Conservation (phyloP, 805 yeast genomes). For the Saturnispora halmiae region DNA sequence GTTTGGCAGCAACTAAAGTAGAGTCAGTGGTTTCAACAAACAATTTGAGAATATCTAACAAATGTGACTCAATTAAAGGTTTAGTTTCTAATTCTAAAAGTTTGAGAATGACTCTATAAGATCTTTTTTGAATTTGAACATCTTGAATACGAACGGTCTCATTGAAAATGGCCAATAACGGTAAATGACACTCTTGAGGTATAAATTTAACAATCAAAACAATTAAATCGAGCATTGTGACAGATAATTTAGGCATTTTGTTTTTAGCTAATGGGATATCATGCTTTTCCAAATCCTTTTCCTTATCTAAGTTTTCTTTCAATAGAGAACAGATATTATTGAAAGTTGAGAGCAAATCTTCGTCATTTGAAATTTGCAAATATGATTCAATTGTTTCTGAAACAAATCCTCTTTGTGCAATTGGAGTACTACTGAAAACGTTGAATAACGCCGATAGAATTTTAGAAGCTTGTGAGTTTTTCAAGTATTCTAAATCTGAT, state of each 20-base stretch:
- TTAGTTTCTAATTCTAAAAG: constrained; percentile 52
- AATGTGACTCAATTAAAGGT: constrained; percentile 42
- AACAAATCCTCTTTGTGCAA: constrained; percentile 75
- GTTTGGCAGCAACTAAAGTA: constrained; percentile 67
- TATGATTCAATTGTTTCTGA: constrained; percentile 81
- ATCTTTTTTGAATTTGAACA: constrained; percentile 76
- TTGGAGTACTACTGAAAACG: constrained; percentile 81
- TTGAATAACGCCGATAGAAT: constrained; percentile 82
- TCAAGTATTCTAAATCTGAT: constrained; percentile 51
- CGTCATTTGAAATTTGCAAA: constrained; percentile 56
- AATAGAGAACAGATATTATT: constrained; percentile 76
- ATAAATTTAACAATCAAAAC: constrained; percentile 82
- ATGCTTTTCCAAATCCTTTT: constrained; percentile 30
- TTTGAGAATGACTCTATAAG: constrained; percentile 68
- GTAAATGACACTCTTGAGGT: constrained; percentile 59
- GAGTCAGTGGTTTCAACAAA: constrained; percentile 48
- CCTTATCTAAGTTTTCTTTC: constrained; percentile 63
- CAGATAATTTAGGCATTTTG: constrained; percentile 46
- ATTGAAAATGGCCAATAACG: constrained; percentile 70
- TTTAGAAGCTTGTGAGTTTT: constrained; percentile 55
- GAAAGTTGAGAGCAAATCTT: constrained; percentile 67
- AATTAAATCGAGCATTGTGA: constrained; percentile 85
- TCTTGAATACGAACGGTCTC: constrained; percentile 51
- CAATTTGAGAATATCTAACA: constrained; percentile 50
- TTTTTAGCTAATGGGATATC: constrained; percentile 26